Conservation (phyloP, 306 rosid genomes). For the Coriaria nepalensis region DNA sequence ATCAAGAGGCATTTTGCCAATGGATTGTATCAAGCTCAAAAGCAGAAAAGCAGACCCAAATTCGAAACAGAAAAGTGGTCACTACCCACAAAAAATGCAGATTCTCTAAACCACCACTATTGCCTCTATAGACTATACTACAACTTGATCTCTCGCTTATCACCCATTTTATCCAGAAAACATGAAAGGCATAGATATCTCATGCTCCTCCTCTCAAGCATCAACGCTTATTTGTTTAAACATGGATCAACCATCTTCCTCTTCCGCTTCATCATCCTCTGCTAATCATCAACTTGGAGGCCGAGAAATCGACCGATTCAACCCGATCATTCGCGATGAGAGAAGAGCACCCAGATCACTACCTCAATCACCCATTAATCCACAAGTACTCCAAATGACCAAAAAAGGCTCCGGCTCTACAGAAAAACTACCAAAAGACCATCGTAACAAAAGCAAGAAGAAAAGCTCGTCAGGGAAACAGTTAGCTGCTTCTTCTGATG, state of each 20-base stretch:
- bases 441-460: constrained; percentile 11
- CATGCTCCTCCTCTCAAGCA: constrained; percentile 63
- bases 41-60: constrained; percentile 6
- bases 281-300: constrained; percentile 59
- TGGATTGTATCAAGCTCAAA: not conserved
- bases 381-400: constrained; percentile 26
- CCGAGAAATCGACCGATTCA: constrained; percentile 76
- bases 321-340: constrained; percentile 67
- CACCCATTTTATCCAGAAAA: not conserved
- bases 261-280: constrained; percentile 51
- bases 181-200: constrained; percentile 34
- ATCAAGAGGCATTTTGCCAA: too few species aligned
- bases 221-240: constrained; percentile 68
- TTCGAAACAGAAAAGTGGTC: not conserved
- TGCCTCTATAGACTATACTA: not conserved
- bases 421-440: constrained; percentile 27
- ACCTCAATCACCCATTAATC: constrained; percentile 31
- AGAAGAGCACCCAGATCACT: constrained; percentile 26
- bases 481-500: not conserved
- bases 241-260: constrained; percentile 47
- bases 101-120: constrained; percentile 5
- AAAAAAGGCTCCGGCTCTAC: constrained; percentile 9
- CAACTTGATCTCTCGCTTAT: not conserved
- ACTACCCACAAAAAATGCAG: constrained; percentile 1
- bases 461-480: constrained; percentile 18